phyloP scores from a whole-genome alignment of 1,284 basidiomycete genomes.

The Pseudozyma tsukubaensis region DNA sequence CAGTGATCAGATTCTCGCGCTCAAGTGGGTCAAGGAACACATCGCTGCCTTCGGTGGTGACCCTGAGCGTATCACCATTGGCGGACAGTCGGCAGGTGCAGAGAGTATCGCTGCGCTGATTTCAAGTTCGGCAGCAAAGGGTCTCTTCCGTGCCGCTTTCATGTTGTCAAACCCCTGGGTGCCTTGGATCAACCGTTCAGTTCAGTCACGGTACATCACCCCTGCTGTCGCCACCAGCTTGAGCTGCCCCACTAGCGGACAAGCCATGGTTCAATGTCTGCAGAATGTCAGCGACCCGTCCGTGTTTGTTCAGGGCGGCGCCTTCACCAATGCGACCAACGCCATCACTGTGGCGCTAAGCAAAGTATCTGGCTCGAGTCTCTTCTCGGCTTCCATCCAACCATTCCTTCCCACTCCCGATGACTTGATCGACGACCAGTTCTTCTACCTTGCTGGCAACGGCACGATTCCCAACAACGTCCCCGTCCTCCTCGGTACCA shows the following conservation, averaged over 20 bases:
- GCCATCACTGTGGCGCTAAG: constrained; percentile 20
- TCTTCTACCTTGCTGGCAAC: constrained; percentile 48
- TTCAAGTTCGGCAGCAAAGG: constrained; percentile 20
- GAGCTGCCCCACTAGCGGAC: constrained; percentile 15
- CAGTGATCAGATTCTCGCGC: constrained; percentile 61
- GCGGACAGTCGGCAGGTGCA: constrained; percentile 88
- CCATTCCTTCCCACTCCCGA: constrained; percentile 46
- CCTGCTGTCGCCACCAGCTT: constrained; percentile 28
- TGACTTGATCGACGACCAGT: constrained; percentile 36
- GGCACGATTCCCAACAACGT: constrained; percentile 45
- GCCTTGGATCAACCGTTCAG: constrained; percentile 30
- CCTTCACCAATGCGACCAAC: constrained; percentile 24
- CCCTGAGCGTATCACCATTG: constrained; percentile 77
- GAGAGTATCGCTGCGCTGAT: constrained; percentile 36
- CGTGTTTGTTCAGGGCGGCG: constrained; percentile 23
- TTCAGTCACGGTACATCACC: constrained; percentile 24
- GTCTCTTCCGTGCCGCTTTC: constrained; percentile 31
- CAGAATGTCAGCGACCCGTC: constrained; percentile 28
- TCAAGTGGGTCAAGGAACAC: constrained; percentile 74
- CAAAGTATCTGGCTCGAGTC: constrained; percentile 6
- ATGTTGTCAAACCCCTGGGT: constrained; percentile 46
- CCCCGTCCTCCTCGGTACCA: constrained; percentile 33
- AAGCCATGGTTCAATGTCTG: constrained; percentile 40
- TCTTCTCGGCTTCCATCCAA: constrained; percentile 19
- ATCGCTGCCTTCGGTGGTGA: constrained; percentile 77